Percentiles rank a stretch among this genome's conserved stretches.
These are phyloP conservation scores for Arthrinium puccinioides DNA, from an alignment of 2,329 filamentous ascomycete species.

Conservation along the genomic window DNA sequence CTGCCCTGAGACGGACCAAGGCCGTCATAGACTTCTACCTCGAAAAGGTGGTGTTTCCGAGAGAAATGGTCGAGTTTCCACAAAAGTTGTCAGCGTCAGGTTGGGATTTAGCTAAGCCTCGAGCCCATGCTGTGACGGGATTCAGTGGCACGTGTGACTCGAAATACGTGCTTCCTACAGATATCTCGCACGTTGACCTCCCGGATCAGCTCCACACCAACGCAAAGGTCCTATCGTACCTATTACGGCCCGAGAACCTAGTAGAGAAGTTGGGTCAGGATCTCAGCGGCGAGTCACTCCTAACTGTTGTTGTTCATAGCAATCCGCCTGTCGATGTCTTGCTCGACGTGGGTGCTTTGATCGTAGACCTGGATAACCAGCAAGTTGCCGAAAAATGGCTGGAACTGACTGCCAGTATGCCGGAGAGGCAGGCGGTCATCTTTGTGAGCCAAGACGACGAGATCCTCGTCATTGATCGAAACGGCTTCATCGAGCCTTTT, in stretches of 20 bases:
- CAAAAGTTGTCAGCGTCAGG: slow-evolving; percentile 57
- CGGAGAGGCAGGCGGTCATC: slow-evolving; percentile 35
- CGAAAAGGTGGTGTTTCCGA: slow-evolving; percentile 48
- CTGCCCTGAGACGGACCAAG: slow-evolving; percentile 43
- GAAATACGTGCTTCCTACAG: slow-evolving; percentile 46
- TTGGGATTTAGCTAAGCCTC: slow-evolving; percentile 53
- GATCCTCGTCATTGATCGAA: slow-evolving; percentile 42
- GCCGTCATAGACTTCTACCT: slow-evolving; percentile 58
- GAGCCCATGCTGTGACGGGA: slow-evolving; percentile 45
- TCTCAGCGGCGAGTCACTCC: slow-evolving; percentile 1
- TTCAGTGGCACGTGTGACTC: slow-evolving; percentile 68
- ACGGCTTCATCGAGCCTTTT: slow-evolving; percentile 38
- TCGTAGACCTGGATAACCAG: slow-evolving; percentile 55
- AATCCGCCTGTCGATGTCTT: slow-evolving; percentile 38
- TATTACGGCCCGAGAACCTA: slow-evolving; percentile 47
- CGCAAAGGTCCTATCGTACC: slow-evolving; percentile 52
- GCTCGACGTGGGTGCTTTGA: slow-evolving; percentile 63
- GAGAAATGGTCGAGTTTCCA: slow-evolving; percentile 55
- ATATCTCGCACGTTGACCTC: slow-evolving; percentile 49
- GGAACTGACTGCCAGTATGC: slow-evolving; percentile 10
- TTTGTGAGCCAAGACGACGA: slow-evolving; percentile 53
- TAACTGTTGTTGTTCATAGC: neutral
- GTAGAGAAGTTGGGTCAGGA: slow-evolving; percentile 15
- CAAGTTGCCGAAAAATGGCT: slow-evolving; percentile 50
- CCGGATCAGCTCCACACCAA: slow-evolving; percentile 55